A percentile compares a stretch with the other conserved stretches of the same genome.
phyloP scores from a whole-genome alignment of 495 filamentous ascomycete genomes.

The Aspergillus indologenus region DNA sequence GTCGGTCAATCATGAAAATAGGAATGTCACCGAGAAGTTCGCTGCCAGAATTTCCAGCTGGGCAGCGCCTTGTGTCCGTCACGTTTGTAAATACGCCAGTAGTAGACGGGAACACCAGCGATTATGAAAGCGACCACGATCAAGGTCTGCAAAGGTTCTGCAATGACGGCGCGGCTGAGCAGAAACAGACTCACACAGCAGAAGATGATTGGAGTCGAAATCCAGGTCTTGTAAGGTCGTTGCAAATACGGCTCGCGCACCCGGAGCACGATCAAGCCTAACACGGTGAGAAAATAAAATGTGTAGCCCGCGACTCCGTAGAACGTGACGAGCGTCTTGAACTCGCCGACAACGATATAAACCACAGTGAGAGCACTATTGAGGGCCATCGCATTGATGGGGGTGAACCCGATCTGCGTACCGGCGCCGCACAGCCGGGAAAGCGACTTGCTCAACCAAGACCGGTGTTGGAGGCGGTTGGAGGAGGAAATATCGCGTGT shows the following conservation, averaged over 20 bases:
- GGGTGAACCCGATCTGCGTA: constrained; percentile 68
- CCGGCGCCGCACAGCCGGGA: constrained; percentile 58
- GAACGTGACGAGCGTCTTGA: constrained; percentile 87
- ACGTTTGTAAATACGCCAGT: constrained; percentile 69
- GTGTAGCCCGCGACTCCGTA: constrained; percentile 95
- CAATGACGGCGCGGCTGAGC: constrained; percentile 80
- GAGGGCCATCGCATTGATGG: constrained; percentile 82
- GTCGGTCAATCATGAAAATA: neutral
- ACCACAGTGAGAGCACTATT: constrained; percentile 67
- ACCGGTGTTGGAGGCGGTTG: constrained; percentile 52
- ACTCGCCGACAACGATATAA: constrained; percentile 86
- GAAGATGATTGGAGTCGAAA: constrained; percentile 93
- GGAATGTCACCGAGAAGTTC: constrained; percentile 27
- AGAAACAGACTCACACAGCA: constrained; percentile 96
- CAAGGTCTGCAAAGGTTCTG: constrained; percentile 83
- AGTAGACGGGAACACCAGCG: constrained; percentile 82
- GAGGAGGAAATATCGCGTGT: constrained; percentile 47
- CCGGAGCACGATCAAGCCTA: constrained; percentile 85
- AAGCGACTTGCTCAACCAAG: constrained; percentile 55
- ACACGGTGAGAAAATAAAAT: constrained; percentile 94
- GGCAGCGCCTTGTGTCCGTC: constrained; percentile 44
- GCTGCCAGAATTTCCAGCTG: constrained; percentile 61
- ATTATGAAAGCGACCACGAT: constrained; percentile 80
- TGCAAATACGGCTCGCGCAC: constrained; percentile 87
- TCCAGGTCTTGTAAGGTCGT: constrained; percentile 91